Conservation (phyloP, 129 eudicot species). For the Rutidosis leptorrhynchoides region DNA sequence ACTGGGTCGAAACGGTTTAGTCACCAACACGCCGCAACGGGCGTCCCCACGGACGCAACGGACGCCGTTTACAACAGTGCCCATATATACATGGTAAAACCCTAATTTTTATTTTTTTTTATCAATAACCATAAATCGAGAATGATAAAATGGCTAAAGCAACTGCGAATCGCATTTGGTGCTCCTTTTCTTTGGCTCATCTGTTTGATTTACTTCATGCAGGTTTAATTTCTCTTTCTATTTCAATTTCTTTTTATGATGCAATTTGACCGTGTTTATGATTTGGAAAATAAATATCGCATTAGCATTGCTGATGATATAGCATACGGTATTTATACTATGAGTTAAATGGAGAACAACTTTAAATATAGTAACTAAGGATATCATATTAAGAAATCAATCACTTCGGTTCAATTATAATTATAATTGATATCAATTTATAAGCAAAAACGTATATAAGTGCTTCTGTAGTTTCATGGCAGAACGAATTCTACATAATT, state of each 20-base stretch:
- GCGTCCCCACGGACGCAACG: too few relatives aligned
- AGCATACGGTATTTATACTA: too few relatives aligned
- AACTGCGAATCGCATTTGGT: conserved; percentile 61
- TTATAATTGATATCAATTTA: not conserved
- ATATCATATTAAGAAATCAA: not conserved
- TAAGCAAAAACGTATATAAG: not conserved
- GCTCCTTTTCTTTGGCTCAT: conserved; percentile 86
- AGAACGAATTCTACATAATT: not conserved
- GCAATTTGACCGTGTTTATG: not conserved
- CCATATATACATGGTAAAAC: not conserved
- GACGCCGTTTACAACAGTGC: too few relatives aligned
- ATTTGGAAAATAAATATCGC: conserved; percentile 2
- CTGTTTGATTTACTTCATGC: conserved; percentile 89
- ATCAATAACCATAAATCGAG: not conserved
- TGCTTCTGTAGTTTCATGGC: not conserved
- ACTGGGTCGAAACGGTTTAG: too few relatives aligned
- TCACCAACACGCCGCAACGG: too few relatives aligned
- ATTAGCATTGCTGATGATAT: too few relatives aligned
- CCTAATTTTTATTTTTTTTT: not conserved
- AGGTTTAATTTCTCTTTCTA: conserved; percentile 40
- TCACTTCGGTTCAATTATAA: not conserved
- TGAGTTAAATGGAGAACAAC: too few relatives aligned
- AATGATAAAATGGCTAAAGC: conserved; percentile 62
- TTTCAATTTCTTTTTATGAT: not conserved
- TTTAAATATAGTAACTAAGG: too few relatives aligned